phyloP scores from a whole-genome alignment of 176 grass and related monocot species.

The Stipa capillata region DNA sequence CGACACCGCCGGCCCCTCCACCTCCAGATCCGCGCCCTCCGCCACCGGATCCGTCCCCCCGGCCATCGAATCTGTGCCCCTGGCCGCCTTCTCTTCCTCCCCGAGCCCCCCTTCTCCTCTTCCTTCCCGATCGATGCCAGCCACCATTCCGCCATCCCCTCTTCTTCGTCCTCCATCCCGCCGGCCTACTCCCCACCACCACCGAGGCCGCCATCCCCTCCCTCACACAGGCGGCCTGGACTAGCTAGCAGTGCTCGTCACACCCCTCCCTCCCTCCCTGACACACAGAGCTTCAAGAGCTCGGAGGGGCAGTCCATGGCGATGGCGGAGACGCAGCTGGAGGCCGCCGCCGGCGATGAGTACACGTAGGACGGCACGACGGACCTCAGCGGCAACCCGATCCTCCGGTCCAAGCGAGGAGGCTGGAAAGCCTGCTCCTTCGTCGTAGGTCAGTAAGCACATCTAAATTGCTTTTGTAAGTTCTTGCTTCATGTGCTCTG shows the following conservation, averaged over 20 bases:
- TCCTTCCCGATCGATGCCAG: no score
- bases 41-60: no score
- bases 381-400: conserved; percentile 73
- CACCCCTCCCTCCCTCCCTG: neutral
- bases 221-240: neutral
- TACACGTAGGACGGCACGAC: conserved; percentile 86
- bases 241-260: neutral
- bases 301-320: conserved; percentile 43
- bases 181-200: no score
- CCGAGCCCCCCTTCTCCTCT: no score
- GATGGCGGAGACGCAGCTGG: conserved; percentile 1
- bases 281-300: neutral
- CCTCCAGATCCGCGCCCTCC: no score
- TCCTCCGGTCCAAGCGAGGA: conserved; percentile 67
- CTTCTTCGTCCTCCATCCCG: no score
- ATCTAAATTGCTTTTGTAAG: neutral
- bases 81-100: no score
- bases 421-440: conserved; percentile 92
- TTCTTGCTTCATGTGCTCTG: neutral
- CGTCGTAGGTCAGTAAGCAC: conserved; percentile 50
- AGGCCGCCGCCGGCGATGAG: conserved; percentile 22
- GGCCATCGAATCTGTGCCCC: no score
- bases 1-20: no score
- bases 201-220: no score
- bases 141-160: no score